These are phyloP conservation scores for Pseudogymnoascus sp. DNA, from an alignment of 2,329 filamentous ascomycete genomes.

Conservation along the genomic window DNA sequence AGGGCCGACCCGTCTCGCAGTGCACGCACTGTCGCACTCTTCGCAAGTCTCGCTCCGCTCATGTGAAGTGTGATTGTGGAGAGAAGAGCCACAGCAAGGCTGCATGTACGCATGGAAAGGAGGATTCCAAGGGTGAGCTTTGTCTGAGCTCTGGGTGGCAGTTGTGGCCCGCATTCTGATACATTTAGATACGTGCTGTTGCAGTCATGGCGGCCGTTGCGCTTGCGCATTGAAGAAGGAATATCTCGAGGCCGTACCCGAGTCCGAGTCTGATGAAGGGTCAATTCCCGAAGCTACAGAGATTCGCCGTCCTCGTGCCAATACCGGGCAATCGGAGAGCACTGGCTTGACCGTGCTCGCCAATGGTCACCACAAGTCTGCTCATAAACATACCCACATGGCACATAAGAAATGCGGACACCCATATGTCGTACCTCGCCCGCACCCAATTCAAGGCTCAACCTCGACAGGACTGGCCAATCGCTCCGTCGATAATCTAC, in stretches of 20 bases:
- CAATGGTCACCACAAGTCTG: slow-evolving; percentile 55
- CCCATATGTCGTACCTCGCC: slow-evolving; percentile 51
- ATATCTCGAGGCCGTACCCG: slow-evolving; percentile 52
- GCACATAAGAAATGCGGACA: slow-evolving; percentile 47
- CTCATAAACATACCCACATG: slow-evolving; percentile 50
- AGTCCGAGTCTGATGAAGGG: slow-evolving; percentile 50
- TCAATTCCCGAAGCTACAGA: slow-evolving; percentile 33
- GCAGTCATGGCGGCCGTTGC: slow-evolving; percentile 60
- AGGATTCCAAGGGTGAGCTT: slow-evolving; percentile 34
- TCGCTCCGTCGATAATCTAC: slow-evolving; percentile 38
- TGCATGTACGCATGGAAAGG: slow-evolving; percentile 49
- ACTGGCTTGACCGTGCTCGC: slow-evolving; percentile 49
- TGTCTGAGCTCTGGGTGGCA: slow-evolving; percentile 18
- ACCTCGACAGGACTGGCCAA: slow-evolving; percentile 41
- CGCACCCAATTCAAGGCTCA: slow-evolving; percentile 44
- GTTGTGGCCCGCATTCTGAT: slow-evolving; percentile 22
- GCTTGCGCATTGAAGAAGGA: slow-evolving; percentile 58
- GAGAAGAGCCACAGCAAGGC: slow-evolving; percentile 63
- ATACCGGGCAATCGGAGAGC: slow-evolving; percentile 51
- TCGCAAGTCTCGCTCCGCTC: slow-evolving; percentile 90
- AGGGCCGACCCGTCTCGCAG: slow-evolving; percentile 94
- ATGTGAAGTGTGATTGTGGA: slow-evolving; percentile 94
- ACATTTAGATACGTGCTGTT: slow-evolving; percentile 54
- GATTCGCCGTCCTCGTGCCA: slow-evolving; percentile 46
- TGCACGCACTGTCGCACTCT: slow-evolving; percentile 93